These are phyloP conservation scores for Hypoxylon rubiginosum DNA, from an alignment of 2,329 filamentous ascomycete genomes.

Conservation along the genomic window DNA sequence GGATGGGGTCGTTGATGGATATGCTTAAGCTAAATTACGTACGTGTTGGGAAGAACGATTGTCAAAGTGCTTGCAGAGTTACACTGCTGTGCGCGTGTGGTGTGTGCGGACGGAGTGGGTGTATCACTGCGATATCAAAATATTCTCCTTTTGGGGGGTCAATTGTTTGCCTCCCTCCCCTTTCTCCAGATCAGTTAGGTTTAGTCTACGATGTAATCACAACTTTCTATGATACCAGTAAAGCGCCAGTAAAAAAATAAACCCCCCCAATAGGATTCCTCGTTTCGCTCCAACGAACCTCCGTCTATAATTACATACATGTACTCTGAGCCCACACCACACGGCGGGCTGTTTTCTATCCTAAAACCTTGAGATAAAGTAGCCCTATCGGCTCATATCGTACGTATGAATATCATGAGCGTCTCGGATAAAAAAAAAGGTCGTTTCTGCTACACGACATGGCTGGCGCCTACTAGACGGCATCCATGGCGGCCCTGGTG, in stretches of 20 bases:
- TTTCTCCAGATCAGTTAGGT: constrained; percentile 53
- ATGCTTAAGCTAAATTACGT: constrained; percentile 53
- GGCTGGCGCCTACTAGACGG: constrained; percentile 64
- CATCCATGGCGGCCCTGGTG: constrained; percentile 82
- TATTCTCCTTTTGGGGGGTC: constrained; percentile 48
- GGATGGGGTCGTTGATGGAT: constrained; percentile 42
- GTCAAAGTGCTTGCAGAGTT: not conserved
- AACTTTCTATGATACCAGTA: constrained; percentile 64
- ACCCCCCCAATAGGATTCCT: not conserved
- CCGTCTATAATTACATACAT: constrained; percentile 1
- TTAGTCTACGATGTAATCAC: constrained; percentile 55
- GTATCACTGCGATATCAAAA: constrained; percentile 45
- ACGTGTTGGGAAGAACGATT: constrained; percentile 23
- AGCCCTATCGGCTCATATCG: not conserved
- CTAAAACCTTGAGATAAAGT: not conserved
- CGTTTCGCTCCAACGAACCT: not conserved
- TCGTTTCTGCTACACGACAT: no score
- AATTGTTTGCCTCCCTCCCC: constrained; percentile 49
- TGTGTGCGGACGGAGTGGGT: constrained; percentile 29
- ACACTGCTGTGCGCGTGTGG: not conserved
- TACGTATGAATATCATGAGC: not conserved
- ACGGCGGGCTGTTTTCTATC: not conserved
- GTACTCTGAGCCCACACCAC: not conserved
- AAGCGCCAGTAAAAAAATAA: constrained; percentile 5
- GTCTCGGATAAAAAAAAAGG: not conserved